Conservation (phyloP, 345 rosid species). For the Cardiospermum halicacabum region DNA sequence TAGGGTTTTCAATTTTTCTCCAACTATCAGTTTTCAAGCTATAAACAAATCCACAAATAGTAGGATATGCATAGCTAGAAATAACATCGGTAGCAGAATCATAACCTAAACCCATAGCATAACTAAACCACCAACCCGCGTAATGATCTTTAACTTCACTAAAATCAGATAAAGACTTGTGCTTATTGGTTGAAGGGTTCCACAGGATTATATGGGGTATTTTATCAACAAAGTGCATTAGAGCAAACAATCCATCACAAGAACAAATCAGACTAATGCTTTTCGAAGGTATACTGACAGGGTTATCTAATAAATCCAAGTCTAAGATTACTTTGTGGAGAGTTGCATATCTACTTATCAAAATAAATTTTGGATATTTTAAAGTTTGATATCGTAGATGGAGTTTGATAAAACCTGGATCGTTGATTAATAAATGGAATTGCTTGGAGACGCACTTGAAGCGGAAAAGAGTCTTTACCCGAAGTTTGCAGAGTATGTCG, state of each 20-base stretch:
- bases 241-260: constrained; percentile 3
- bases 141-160: too few relatives aligned
- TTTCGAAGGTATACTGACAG: background rate
- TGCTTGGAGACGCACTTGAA: too few relatives aligned
- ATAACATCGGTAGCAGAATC: background rate
- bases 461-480: too few relatives aligned
- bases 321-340: background rate
- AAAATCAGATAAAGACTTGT: background rate
- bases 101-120: background rate
- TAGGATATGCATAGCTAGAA: too few relatives aligned
- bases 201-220: background rate
- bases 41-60: background rate
- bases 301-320: background rate
- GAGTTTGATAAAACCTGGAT: too few relatives aligned
- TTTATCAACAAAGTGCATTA: background rate
- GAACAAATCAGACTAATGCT: background rate
- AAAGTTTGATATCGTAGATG: too few relatives aligned
- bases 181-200: background rate
- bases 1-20: background rate
- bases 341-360: too few relatives aligned
- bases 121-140: too few relatives aligned
- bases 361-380: too few relatives aligned
- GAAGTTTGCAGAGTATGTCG: too few relatives aligned
- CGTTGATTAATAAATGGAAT: too few relatives aligned
- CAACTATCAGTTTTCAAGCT: background rate